Conservation (phyloP, 192 early-diverging fungal genomes). For the Backusella tuberculispora region DNA sequence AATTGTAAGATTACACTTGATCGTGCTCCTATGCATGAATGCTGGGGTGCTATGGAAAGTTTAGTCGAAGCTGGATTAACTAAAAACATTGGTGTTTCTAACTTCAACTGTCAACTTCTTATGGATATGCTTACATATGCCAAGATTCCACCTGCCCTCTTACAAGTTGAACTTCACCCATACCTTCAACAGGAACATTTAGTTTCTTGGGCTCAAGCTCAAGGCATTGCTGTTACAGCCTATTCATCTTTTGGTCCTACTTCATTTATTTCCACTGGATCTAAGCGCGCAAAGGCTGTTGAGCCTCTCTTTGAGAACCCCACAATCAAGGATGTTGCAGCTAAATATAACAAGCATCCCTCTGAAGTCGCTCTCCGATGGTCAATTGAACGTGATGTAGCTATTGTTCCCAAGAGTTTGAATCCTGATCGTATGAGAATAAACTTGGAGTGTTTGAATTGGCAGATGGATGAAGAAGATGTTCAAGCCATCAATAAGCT, state of each 20-base stretch:
- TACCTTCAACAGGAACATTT: slow-evolving; percentile 69
- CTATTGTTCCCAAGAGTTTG: slow-evolving; percentile 71
- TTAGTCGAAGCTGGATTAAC: slow-evolving; percentile 62
- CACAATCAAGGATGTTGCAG: slow-evolving; percentile 54
- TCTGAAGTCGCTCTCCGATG: slow-evolving; percentile 69
- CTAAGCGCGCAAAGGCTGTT: slow-evolving; percentile 33
- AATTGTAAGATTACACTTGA: slow-evolving; percentile 33
- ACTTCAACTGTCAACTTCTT: slow-evolving; percentile 53
- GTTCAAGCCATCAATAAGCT: slow-evolving; percentile 25
- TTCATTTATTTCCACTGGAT: slow-evolving; percentile 31
- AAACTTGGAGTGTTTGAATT: slow-evolving; percentile 58
- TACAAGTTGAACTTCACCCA: slow-evolving; percentile 68
- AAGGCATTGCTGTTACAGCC: slow-evolving; percentile 68
- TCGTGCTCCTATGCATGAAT: slow-evolving; percentile 56
- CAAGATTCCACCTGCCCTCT: background rate
- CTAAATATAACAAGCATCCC: slow-evolving; percentile 49
- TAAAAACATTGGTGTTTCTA: slow-evolving; percentile 71
- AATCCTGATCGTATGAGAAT: slow-evolving; percentile 52
- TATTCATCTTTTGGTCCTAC: slow-evolving; percentile 74
- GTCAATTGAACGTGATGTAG: slow-evolving; percentile 64
- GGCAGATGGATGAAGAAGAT: slow-evolving; percentile 52
- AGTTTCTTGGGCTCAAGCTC: slow-evolving; percentile 56
- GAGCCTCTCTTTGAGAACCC: slow-evolving; percentile 54
- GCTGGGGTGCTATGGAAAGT: slow-evolving; percentile 75
- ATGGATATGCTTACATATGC: slow-evolving; percentile 62